These are phyloP conservation scores for Calonectria montana DNA, from an alignment of 2,329 filamentous ascomycete genomes.

Conservation along the genomic window DNA sequence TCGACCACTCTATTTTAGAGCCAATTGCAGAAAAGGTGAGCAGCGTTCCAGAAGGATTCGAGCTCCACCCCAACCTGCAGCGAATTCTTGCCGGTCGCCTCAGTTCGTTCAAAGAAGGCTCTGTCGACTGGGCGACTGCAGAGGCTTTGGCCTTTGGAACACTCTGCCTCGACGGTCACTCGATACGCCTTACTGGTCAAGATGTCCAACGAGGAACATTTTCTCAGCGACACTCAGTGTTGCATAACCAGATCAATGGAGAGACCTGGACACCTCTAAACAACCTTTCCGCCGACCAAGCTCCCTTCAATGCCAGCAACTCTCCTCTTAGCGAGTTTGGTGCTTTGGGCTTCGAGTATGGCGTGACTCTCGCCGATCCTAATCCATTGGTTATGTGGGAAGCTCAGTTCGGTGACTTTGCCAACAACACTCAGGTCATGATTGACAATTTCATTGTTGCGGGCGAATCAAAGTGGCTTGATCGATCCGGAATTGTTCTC, in stretches of 20 bases:
- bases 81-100: constrained; percentile 89
- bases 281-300: constrained; percentile 87
- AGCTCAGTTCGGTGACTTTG: constrained; percentile 98
- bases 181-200: constrained; percentile 96
- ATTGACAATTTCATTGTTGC: constrained; percentile 98
- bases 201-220: constrained; percentile 99
- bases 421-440: constrained; percentile 98
- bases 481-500: constrained; percentile 94
- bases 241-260: constrained; percentile 96
- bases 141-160: constrained; percentile 95
- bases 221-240: constrained; percentile 94
- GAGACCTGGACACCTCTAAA: constrained; percentile 91
- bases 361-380: constrained; percentile 94
- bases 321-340: constrained; percentile 81
- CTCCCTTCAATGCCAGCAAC: constrained; percentile 94
- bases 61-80: constrained; percentile 92
- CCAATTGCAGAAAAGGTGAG: constrained; percentile 85
- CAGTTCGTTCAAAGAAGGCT: constrained; percentile 89
- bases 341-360: constrained; percentile 95
- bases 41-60: constrained; percentile 83
- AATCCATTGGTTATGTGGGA: constrained; percentile 99
- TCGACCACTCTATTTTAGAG: constrained; percentile 77
- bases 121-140: constrained; percentile 96
- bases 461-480: constrained; percentile 97
- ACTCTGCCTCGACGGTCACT: constrained; percentile 89